Evolutionary conservation across 352 stramenopile species (phyloP).

Genomic region (Phytophthora pistaciae): DNA sequence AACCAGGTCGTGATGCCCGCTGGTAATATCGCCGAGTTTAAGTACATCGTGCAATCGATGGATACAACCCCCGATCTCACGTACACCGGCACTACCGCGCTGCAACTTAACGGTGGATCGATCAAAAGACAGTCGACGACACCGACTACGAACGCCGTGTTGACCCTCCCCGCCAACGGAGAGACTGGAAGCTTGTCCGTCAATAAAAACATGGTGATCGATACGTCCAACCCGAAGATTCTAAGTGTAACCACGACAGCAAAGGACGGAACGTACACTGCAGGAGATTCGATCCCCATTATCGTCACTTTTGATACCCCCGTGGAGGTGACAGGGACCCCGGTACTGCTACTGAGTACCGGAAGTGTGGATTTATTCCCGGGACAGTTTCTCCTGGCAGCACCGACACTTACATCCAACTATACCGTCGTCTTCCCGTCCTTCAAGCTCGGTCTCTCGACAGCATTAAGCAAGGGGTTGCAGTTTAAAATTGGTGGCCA

Average conservation of each 20-base stretch:
- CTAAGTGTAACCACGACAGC: slow-evolving; percentile 44
- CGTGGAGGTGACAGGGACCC: slow-evolving; percentile 63
- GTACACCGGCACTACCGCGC: slow-evolving; percentile 53
- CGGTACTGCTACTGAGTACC: slow-evolving; percentile 56
- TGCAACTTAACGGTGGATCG: slow-evolving; percentile 66
- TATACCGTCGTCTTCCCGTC: slow-evolving; percentile 65
- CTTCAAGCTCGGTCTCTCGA: slow-evolving; percentile 60
- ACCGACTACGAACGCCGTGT: slow-evolving; percentile 53
- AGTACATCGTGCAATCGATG: slow-evolving; percentile 75
- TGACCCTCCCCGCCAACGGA: slow-evolving; percentile 64
- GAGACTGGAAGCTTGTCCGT: slow-evolving; percentile 69
- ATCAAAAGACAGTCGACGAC: slow-evolving; percentile 66
- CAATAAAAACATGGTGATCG: slow-evolving; percentile 79
- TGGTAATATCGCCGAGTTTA: slow-evolving; percentile 67
- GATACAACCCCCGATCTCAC: slow-evolving; percentile 78
- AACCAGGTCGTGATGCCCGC: slow-evolving; percentile 45
- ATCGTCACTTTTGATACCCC: slow-evolving; percentile 63
- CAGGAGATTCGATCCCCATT: slow-evolving; percentile 68
- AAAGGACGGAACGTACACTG: slow-evolving; percentile 60
- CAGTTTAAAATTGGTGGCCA: slow-evolving; percentile 67
- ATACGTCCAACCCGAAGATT: slow-evolving; percentile 65
- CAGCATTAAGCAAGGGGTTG: slow-evolving; percentile 39
- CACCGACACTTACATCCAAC: slow-evolving; percentile 25
- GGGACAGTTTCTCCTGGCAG: slow-evolving; percentile 54
- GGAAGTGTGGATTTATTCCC: slow-evolving; percentile 67